phyloP scores from a whole-genome alignment of 306 rosid genomes.

The Crotalaria pallida region DNA sequence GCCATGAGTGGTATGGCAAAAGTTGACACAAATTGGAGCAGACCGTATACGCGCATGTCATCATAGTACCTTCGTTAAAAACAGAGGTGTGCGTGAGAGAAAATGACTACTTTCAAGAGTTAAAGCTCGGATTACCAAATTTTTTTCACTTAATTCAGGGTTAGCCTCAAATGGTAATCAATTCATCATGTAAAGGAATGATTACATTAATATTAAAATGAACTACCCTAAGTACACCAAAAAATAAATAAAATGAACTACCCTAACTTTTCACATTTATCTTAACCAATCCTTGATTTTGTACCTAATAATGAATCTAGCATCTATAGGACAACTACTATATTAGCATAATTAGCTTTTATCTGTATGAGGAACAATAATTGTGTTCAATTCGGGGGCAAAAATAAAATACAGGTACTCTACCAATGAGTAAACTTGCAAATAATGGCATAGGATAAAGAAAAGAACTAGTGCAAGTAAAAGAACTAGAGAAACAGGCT shows the following conservation, averaged over 20 bases:
- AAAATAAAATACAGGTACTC: neutral
- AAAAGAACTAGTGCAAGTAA: neutral
- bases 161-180: constrained; percentile 9
- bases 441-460: neutral
- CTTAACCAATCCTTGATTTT: constrained; percentile 3
- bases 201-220: neutral
- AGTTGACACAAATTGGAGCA: constrained; percentile 73
- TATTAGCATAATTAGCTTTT: neutral
- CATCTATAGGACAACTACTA: neutral
- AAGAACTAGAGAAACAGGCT: constrained; percentile 23
- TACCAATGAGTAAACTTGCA: neutral
- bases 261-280: neutral
- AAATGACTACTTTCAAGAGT: neutral
- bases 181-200: neutral
- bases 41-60: constrained; percentile 85
- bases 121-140: neutral
- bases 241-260: neutral
- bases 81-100: neutral
- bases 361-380: neutral
- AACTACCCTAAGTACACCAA: no score
- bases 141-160: neutral
- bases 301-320: neutral
- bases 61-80: constrained; percentile 58
- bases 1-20: constrained; percentile 86
- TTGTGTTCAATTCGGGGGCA: neutral